phyloP scores from a whole-genome alignment of 805 yeast genomes.

The Allodekkera sacchari region DNA sequence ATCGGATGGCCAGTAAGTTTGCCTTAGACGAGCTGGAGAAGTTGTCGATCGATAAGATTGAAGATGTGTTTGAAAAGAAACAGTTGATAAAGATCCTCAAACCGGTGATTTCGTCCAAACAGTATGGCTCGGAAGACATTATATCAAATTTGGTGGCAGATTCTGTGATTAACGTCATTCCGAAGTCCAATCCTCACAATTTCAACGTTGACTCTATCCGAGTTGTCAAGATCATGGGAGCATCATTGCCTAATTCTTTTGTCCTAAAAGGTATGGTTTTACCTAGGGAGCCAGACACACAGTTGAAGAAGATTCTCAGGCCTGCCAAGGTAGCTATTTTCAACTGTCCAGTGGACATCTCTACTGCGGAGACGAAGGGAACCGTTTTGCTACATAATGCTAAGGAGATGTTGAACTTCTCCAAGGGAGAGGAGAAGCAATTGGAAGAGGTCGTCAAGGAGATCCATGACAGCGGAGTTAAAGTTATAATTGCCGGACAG shows the following conservation, averaged over 20 bases:
- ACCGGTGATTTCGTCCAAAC: constrained; percentile 90
- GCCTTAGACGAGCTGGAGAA: constrained; percentile 62
- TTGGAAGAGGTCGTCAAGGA: constrained; percentile 79
- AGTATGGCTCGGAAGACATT: constrained; percentile 78
- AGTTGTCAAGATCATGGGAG: constrained; percentile 95
- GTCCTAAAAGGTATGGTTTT: constrained; percentile 97
- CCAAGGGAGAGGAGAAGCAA: constrained; percentile 94
- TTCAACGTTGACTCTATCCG: constrained; percentile 93
- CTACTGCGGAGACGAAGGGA: constrained; percentile 97
- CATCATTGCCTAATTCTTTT: constrained; percentile 60
- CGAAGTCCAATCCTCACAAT: constrained; percentile 50
- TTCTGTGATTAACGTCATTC: constrained; percentile 72
- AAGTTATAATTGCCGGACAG: constrained; percentile 90
- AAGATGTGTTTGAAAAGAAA: constrained; percentile 42
- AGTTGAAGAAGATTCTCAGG: constrained; percentile 50
- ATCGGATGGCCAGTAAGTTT: constrained; percentile 73
- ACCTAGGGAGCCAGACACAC: constrained; percentile 96
- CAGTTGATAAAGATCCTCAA: constrained; percentile 66
- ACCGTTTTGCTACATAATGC: constrained; percentile 95
- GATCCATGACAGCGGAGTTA: constrained; percentile 74
- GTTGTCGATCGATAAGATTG: constrained; percentile 53
- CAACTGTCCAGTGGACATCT: constrained; percentile 90
- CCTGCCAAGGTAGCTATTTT: constrained; percentile 84
- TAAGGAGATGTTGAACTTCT: constrained; percentile 90
- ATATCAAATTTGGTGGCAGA: constrained; percentile 74